These are phyloP conservation scores for Brassica juncea DNA, from an alignment of 345 rosid species.

Conservation along the genomic window DNA sequence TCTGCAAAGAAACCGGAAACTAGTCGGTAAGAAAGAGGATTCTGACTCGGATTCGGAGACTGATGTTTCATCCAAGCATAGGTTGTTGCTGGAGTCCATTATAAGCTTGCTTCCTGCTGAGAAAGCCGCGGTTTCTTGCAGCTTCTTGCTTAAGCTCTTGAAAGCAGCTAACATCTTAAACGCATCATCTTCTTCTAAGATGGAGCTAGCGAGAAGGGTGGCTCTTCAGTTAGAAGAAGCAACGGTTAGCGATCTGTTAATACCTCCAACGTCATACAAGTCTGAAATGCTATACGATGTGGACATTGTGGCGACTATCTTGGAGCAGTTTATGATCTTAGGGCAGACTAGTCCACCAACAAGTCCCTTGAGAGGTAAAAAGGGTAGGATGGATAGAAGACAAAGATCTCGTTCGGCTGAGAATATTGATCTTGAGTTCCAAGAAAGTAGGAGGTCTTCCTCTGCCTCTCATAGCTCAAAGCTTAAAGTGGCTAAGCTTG, in stretches of 20 bases:
- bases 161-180: conserved; percentile 79
- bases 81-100: conserved; percentile 81
- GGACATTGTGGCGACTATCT: conserved; percentile 66
- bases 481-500: conserved; percentile 90
- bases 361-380: conserved; percentile 76
- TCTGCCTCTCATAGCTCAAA: conserved; percentile 95
- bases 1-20: conserved; percentile 50
- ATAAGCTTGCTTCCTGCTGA: conserved; percentile 85
- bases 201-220: conserved; percentile 79
- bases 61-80: conserved; percentile 54
- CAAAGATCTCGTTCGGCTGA: conserved; percentile 94
- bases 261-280: conserved; percentile 59
- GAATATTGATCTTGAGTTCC: conserved; percentile 78
- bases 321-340: conserved; percentile 87
- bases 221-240: conserved; percentile 94
- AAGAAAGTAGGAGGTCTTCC: conserved; percentile 90
- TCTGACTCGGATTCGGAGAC: conserved; percentile 73
- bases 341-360: conserved; percentile 91
- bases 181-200: conserved; percentile 67
- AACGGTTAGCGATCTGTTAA: conserved; percentile 66
- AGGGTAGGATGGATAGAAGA: conserved; percentile 58
- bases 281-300: conserved; percentile 65
- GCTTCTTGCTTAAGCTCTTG: conserved; percentile 83
- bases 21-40: conserved; percentile 43
- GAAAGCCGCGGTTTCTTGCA: conserved; percentile 74